Evolutionary conservation across 345 rosid genomes (phyloP).

Genomic region (Arabidopsis thaliana): DNA sequence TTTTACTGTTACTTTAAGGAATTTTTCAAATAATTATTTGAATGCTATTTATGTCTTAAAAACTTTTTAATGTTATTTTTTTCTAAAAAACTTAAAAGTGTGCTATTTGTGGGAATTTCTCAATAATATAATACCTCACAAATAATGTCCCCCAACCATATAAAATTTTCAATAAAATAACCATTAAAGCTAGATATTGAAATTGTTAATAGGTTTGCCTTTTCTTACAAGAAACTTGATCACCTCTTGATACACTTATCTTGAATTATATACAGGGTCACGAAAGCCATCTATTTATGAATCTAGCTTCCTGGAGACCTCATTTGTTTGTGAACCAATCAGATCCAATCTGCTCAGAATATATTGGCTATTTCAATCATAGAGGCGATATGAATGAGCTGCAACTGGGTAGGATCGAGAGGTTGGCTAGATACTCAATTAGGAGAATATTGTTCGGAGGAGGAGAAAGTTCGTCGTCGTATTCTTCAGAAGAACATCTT

Average conservation of each 20-base stretch:
- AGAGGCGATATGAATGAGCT: conserved; percentile 54
- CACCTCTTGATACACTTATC: not conserved
- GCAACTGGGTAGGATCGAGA: conserved; percentile 49
- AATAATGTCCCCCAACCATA: no score
- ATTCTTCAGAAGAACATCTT: conserved; percentile 34
- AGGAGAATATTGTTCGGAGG: conserved; percentile 40
- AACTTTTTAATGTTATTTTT: no score
- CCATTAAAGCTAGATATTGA: no score
- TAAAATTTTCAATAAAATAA: no score
- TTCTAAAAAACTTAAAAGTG: no score
- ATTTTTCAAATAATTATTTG: no score
- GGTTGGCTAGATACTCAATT: conserved; percentile 46
- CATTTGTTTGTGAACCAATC: conserved; percentile 53
- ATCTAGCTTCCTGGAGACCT: conserved; percentile 54
- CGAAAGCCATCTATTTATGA: not conserved
- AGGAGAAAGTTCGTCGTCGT: not conserved
- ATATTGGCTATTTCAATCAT: conserved; percentile 55
- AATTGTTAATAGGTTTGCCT: no score
- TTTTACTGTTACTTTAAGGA: no score
- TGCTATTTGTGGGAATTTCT: no score
- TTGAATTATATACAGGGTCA: not conserved
- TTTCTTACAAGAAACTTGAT: no score
- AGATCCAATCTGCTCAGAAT: conserved; percentile 59
- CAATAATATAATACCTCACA: no score
- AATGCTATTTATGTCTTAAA: no score